Evolutionary conservation across 2,329 filamentous ascomycete genomes (phyloP).

Genomic region (Clathrospora elynae): DNA sequence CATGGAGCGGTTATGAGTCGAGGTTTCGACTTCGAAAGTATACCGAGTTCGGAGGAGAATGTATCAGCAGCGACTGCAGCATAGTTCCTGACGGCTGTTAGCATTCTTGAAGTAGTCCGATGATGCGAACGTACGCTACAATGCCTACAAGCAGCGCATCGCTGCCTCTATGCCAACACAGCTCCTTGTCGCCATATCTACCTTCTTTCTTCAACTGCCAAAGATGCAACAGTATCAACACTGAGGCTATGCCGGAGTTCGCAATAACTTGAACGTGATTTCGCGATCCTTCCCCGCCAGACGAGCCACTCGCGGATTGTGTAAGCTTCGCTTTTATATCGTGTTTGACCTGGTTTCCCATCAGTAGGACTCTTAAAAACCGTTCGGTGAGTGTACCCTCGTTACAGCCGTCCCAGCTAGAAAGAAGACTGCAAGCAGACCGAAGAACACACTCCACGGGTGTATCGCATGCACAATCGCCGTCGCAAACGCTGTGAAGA

Average conservation of each 20-base stretch:
- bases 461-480: slow-evolving; percentile 84
- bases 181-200: slow-evolving; percentile 27
- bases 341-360: slow-evolving; percentile 72
- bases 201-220: slow-evolving; percentile 51
- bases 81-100: slow-evolving; percentile 71
- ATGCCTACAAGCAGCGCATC: slow-evolving; percentile 55
- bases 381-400: slow-evolving; percentile 60
- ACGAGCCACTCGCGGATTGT: slow-evolving; percentile 71
- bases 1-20: slow-evolving; percentile 85
- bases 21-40: slow-evolving; percentile 75
- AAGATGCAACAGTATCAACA: slow-evolving; percentile 62
- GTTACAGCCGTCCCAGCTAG: slow-evolving; percentile 81
- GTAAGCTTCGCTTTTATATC: slow-evolving; percentile 83
- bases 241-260: slow-evolving; percentile 79
- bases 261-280: slow-evolving; percentile 89
- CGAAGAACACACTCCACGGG: slow-evolving; percentile 92
- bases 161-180: slow-evolving; percentile 50
- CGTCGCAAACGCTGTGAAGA: slow-evolving; percentile 73
- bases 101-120: slow-evolving; percentile 2
- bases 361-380: not conserved
- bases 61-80: slow-evolving; percentile 92
- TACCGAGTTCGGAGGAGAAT: slow-evolving; percentile 93
- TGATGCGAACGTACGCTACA: slow-evolving; percentile 51
- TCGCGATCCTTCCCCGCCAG: slow-evolving; percentile 79
- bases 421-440: slow-evolving; percentile 82